phyloP scores from a whole-genome alignment of 306 rosid genomes.

The Vigna hirtella region DNA sequence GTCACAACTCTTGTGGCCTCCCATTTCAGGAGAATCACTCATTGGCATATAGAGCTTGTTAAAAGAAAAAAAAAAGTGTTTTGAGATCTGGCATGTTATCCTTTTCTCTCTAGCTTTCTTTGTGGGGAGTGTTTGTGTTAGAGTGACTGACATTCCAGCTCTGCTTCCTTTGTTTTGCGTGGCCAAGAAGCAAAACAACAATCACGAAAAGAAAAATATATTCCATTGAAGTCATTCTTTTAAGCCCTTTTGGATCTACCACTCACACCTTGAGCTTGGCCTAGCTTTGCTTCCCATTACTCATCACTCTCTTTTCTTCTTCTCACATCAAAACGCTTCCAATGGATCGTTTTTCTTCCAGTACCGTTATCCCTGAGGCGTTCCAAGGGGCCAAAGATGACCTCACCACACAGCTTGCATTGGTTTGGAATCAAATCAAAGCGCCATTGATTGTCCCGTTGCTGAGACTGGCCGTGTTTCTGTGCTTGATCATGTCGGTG shows the following conservation, averaged over 20 bases:
- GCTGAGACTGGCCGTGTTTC: slow-evolving; percentile 56
- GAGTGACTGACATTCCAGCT: slow-evolving; percentile 63
- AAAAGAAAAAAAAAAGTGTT: slow-evolving; percentile 10
- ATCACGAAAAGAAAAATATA: slow-evolving; percentile 22
- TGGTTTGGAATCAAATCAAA: slow-evolving; percentile 76
- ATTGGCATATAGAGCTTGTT: slow-evolving; percentile 27
- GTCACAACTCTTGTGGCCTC: slow-evolving; percentile 29
- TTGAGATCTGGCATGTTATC: slow-evolving; percentile 50
- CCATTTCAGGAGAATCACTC: slow-evolving; percentile 36
- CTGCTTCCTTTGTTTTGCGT: slow-evolving; percentile 54
- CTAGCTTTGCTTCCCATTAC: slow-evolving; percentile 13
- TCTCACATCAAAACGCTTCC: slow-evolving; percentile 7
- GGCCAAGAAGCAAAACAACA: slow-evolving; percentile 59
- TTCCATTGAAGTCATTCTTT: slow-evolving; percentile 46
- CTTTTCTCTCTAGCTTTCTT: slow-evolving; percentile 41
- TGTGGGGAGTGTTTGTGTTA: slow-evolving; percentile 45
- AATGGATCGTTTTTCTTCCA: slow-evolving; percentile 71
- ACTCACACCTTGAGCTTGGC: neutral
- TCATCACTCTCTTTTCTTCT: slow-evolving; percentile 26
- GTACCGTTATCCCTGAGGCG: slow-evolving; percentile 58
- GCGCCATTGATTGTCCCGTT: slow-evolving; percentile 84
- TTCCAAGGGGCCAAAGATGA: slow-evolving; percentile 74
- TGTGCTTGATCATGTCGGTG: slow-evolving; percentile 81
- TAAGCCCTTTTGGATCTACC: slow-evolving; percentile 43
- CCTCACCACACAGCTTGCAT: slow-evolving; percentile 60